Evolutionary conservation across 805 yeast genomes (phyloP), one percentile per base, ranked within the genome.

Genomic region (Nakazawaea wickerhamii): DNA sequence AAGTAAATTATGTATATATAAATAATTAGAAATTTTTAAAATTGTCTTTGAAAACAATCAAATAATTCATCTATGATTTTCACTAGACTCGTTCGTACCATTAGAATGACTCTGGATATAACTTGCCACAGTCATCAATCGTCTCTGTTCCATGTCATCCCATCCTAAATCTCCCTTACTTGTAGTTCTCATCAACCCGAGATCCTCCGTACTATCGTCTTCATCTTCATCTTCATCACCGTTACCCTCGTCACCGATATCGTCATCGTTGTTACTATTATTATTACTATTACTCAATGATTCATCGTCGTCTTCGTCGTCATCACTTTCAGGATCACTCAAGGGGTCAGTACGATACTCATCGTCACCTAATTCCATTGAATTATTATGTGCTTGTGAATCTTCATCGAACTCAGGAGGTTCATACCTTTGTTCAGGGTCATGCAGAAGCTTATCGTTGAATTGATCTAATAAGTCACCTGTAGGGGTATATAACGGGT

Each of bases 401-500:
- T 32, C 25, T 7, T 17, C 23, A 9, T 18, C 23, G n/a, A 3
- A 32, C 13, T 32, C 36, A 18, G 22, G 36, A 9, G 22, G 36
- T 18, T 32, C 36, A 10, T 10, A 15, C 17, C 19, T 31, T 25
- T 33, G 36, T 13, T 33, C 22, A 5, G 18, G 36, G 15, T 32
- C 21, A 15, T 37, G 40, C 13, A 17, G 40, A 14, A 21, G 41
- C 35, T 20, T 17, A 20, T 19, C 23, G 14, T 22, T 15, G 40
- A 41, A 41, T 19, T 36, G 40, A 19, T 31, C 40, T 7, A 41
- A 11, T 13, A 41, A 23, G 20, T 41, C 44, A 8, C 66, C 66
- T 42, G 59, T 65, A 2, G 75, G 63, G 49, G 73, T 77, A 53
- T 83, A 82, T 42, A 82, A 59, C 5, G 86, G 82, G 52, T 80